Evolutionary conservation across 1,139 yeast genomes (phyloP), one percentile per base, ranked within the genome.

Genomic region (Kodamaea fungicola): DNA sequence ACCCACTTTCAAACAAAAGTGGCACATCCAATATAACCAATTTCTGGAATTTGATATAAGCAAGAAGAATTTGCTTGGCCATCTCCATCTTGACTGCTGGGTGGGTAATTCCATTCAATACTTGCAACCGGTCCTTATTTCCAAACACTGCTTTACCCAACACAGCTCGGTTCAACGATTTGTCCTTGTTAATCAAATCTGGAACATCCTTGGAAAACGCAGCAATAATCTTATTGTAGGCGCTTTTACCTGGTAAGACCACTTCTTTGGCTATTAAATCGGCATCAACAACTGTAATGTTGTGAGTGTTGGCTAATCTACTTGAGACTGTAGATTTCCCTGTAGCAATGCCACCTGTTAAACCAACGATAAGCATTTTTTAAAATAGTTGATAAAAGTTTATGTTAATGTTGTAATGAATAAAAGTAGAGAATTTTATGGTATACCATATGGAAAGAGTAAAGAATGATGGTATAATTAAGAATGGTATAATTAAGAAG

Each of bases 271-370:
- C 97, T 33, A 94, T 82, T 36, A 76, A 57, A 57, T 94, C 99
- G 2, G 98, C 97, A 62, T 94, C 98, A 2, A 94, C 71, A 2
- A 94, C 61, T 0, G 83, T 73, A 12, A 86, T 44, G 2, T 65
- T 53, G 47, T 83, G 73, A 19, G 76, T 64, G 9, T 77, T 74
- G 6, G 59, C 45, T 8, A 92, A 63, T 22, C 74, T 60, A 12
- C 64, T 57, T 0, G 97, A 87, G 0, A 88, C 97, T 0, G 97
- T 90, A 9, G 96, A 84, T 56, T 94, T 94, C 1, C 99, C 99
- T 4, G 94, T 76, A 7, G 97, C 96, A 37, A 92, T 92, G 1
- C 97, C 97, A 1, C 99, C 99, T 0, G 98, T 92, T 21, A 92
- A 73, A 1, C 99, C 99, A 7, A 94, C 76, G 26, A 92, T 75